These are phyloP conservation scores for Globomyces pollinis-pini DNA, from an alignment of 192 early-diverging fungal genomes.

Conservation along the genomic window DNA sequence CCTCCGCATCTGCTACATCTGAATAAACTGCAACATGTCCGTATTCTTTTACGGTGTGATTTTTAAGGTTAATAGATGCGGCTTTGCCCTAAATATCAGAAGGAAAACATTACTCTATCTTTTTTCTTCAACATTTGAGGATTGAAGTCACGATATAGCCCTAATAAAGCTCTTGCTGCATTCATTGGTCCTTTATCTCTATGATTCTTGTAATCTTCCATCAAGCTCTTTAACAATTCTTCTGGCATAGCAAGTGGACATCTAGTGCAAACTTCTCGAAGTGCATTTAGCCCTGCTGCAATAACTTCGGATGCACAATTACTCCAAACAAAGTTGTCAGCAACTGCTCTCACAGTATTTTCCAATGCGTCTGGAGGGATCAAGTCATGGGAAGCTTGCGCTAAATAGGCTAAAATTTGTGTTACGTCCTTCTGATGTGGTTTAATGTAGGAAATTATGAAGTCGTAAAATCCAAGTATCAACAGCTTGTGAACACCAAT, in stretches of 20 bases:
- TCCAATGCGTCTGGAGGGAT: constrained; percentile 89
- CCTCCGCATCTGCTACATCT: constrained; percentile 77
- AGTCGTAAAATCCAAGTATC: constrained; percentile 85
- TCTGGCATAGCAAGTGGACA: constrained; percentile 84
- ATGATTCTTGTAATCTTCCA: constrained; percentile 84
- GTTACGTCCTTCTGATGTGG: constrained; percentile 94
- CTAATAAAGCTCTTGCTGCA: constrained; percentile 82
- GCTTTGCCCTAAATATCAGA: constrained; percentile 60
- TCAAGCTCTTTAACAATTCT: constrained; percentile 76
- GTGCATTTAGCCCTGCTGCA: constrained; percentile 68
- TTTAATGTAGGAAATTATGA: constrained; percentile 88
- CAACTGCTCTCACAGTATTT: constrained; percentile 80
- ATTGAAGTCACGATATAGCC: constrained; percentile 91
- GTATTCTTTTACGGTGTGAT: constrained; percentile 55
- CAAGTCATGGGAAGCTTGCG: constrained; percentile 87
- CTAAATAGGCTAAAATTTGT: constrained; percentile 77
- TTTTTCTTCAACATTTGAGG: constrained; percentile 87
- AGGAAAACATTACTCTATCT: constrained; percentile 69
- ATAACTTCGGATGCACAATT: constrained; percentile 90
- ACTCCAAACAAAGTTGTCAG: constrained; percentile 94
- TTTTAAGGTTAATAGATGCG: constrained; percentile 65
- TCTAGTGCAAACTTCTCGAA: constrained; percentile 77
- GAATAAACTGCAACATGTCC: constrained; percentile 62
- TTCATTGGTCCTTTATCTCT: constrained; percentile 90
- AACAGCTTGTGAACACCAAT: constrained; percentile 94